Evolutionary conservation across 768 basidiomycete species (phyloP), one percentile per base, ranked within the genome.

Genomic region (Pisolithus tinctorius): DNA sequence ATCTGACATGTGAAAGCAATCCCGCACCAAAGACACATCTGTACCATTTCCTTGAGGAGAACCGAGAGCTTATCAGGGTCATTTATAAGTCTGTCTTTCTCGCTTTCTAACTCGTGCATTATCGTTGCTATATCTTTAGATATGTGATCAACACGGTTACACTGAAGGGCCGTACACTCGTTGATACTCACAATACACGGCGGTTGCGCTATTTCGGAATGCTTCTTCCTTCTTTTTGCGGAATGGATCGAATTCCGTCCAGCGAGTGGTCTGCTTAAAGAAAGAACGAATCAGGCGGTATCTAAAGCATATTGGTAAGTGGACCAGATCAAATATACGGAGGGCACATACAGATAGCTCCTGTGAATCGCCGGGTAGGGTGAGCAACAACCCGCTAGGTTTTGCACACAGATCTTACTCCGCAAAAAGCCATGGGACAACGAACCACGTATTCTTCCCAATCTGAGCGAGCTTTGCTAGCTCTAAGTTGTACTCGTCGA

Each of bases 351-450:
- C 87, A 89, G 62, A 59, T 89, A 89, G 54, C 87, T 89, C 65
- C 86, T 88, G 54, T 1, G 50, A 45, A 40, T 16, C 17, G 39
- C 38, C 41, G 7, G 23, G 48, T 42, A 53, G 23, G 36, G 45
- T 39, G 45, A 48, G n/a, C 30, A 27, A 51, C 38, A 4, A 7
- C 34, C 34, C 1, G 16, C 8, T 14, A 1, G 13, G 26, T 11
- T 46, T 49, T 20, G 10, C 27, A 29, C 23, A 54, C 47, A 50
- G 37, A 52, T 53, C 86, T 57, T 72, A 96, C 85, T 97, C 95
- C 51, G 93, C 92, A 65, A 77, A 97, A n/a, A 99, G 76, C 95
- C 95, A 99, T 1, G 93, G 91, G 5, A 89, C 82, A 7, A 81
- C 87, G 63, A 91, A 93, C 95, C 95, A 99, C 0, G 86, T 88